Percentiles rank a stretch among this genome's conserved stretches.
phyloP scores from a whole-genome alignment of 176 grass and related monocot species.

The Cenchrus purpureus region DNA sequence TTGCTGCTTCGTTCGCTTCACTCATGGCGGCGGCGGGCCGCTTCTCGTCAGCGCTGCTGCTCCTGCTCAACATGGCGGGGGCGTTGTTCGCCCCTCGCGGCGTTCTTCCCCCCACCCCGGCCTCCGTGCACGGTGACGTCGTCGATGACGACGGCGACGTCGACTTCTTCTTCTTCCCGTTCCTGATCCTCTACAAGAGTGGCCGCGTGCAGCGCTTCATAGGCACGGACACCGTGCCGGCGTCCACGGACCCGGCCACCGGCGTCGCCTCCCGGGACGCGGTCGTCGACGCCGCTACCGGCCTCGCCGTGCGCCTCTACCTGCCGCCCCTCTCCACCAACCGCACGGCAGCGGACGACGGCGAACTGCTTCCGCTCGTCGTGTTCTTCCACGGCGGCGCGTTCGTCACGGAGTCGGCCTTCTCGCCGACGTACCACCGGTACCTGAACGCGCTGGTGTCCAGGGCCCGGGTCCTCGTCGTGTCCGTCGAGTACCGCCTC shows the following conservation, averaged over 20 bases:
- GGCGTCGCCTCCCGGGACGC: slow-evolving; percentile 60
- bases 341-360: neutral
- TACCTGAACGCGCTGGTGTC: slow-evolving; percentile 72
- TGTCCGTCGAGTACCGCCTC: slow-evolving; percentile 70
- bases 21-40: slow-evolving; percentile 39
- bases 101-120: neutral
- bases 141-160: slow-evolving; percentile 1
- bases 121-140: neutral
- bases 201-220: slow-evolving; percentile 58
- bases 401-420: slow-evolving; percentile 64
- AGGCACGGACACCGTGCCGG: slow-evolving; percentile 58
- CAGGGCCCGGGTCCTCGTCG: slow-evolving; percentile 39
- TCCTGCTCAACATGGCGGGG: slow-evolving; percentile 52
- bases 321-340: slow-evolving; percentile 33
- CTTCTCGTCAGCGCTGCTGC: slow-evolving; percentile 28
- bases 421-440: slow-evolving; percentile 62
- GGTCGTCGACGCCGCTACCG: slow-evolving; percentile 31
- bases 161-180: slow-evolving; percentile 64
- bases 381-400: slow-evolving; percentile 78
- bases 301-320: slow-evolving; percentile 64
- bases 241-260: slow-evolving; percentile 45
- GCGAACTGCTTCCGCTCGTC: slow-evolving; percentile 35
- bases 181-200: slow-evolving; percentile 64
- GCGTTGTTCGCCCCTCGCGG: slow-evolving; percentile 30
- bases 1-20: neutral